Base-by-base conservation (phyloP, 257 asterid species). In the Thymus mandschuricus region DNA sequence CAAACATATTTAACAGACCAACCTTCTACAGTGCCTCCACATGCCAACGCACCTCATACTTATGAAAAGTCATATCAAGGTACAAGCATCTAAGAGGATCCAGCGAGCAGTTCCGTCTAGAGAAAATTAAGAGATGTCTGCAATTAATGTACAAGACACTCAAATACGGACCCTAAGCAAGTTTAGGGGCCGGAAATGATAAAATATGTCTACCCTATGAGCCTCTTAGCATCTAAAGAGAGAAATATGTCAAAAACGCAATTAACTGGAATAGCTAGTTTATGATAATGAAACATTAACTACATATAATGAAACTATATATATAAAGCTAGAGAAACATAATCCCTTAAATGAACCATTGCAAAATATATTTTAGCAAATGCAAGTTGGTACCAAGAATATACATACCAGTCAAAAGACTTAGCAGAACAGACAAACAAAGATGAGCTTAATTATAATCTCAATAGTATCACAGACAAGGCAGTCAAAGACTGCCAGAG, bases 111-210 rank as follows among this genome's bases (percentile, higher is more conserved):
- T 70, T 74, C 71, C 80, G 64, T 84, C 84, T 81, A 76, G 81
- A 80, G 85, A 85, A 72, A 72, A 62, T 76, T 84, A 74, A 69
- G 35, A 48, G 66, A 72, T 70, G 86, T 81, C 92, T 80, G 92
- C 88, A 86, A 78, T 88, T 79, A 81, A 79, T 55, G 83, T 74
- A 82, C 85, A 82, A 80, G 81, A 77, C 79, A 73, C 90, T 86
- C 83, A 80, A 83, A 75, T 46, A 69, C 62, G 79, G 63, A 75
- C 80, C 90, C 89, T 83, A 85, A 66, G 62, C 85, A 64, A 74
- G 79, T 76, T 77, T 73, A 75, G 72, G 81, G 85, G 29, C 75
- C 75, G 58, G 35, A 70, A 60, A 73, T 34, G 33, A 80, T 41
- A 68, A 43, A 12, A 57, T 5, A 43, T 8, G 44, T 31, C 57